Evolutionary conservation across 768 basidiomycete genomes (phyloP), one percentile per base, ranked within the genome.

Genomic region (Boletus rubescentipes): DNA sequence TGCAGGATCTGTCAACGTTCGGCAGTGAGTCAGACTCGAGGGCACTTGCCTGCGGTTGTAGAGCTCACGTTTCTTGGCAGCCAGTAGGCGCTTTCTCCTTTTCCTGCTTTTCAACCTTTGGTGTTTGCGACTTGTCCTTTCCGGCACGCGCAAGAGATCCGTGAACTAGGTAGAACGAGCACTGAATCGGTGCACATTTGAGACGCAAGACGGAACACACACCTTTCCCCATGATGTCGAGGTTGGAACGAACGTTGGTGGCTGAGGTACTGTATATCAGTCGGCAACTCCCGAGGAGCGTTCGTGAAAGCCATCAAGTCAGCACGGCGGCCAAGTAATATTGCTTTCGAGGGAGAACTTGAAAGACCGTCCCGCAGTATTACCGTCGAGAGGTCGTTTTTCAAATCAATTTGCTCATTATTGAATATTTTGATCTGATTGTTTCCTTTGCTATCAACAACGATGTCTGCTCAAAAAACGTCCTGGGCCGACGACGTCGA

Each of bases 101-200:
- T 80, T 98, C 95, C 80, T 96, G 91, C 74, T 86, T 85, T 69
- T 97, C 95, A 71, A 97, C 95, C 78, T 98, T 98, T 67, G 95
- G 95, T 65, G 89, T 91, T 78, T 96, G 92, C 62, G 89, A 91
- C 80, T 94, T 97, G 82, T 97, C 96, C 84, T 98, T 97, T 76
- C 95, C 95, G 68, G 94, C 93, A 81, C 94, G 93, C 79, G 93
- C 93, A 78, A 97, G 93, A 73, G 93, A 97, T 73, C 94, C 93
- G 87, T 97, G 93, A 79, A 96, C 94, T 93, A 18, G 20, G 12
- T n/a, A 14, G 9, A 47, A 20, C 26, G 23, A 32, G 10, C 14
- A 9, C 30, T 10, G 3, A 34, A 14, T 5, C 20, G 16, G 15
- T 0, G n/a, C 29, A 11, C 15, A 30, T 12, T 20, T 26, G 26